Evolutionary conservation across 208 protist genomes (phyloP).

Genomic region (Crithidia mellificae): DNA sequence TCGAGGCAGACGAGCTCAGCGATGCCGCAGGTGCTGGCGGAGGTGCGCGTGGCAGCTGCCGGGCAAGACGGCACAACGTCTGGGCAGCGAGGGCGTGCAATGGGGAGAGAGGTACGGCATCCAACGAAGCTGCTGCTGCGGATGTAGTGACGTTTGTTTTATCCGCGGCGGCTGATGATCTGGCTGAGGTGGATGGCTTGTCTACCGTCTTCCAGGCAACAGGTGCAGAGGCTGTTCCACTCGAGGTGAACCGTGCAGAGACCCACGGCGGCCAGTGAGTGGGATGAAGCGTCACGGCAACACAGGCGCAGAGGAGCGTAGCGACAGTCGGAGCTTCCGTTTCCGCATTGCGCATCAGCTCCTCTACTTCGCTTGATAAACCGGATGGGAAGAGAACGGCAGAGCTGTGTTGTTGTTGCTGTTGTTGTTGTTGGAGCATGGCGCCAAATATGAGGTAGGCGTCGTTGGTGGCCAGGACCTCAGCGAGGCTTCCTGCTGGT

Average conservation of each 20-base stretch:
- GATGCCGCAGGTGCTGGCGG: background rate
- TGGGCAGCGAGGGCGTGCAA: constrained; percentile 17
- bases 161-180: background rate
- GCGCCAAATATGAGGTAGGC: constrained; percentile 20
- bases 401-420: background rate
- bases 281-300: constrained; percentile 29
- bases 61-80: constrained; percentile 11
- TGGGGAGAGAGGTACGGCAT: constrained; percentile 1
- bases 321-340: constrained; percentile 28
- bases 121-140: background rate
- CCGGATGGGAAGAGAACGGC: no score
- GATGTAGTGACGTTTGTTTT: background rate
- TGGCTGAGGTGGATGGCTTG: no score
- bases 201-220: background rate
- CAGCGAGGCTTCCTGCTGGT: background rate
- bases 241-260: constrained; percentile 15
- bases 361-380: constrained; percentile 5
- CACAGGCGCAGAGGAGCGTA: constrained; percentile 43
- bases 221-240: constrained; percentile 16
- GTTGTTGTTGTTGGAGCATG: constrained; percentile 8
- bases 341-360: constrained; percentile 15
- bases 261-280: constrained; percentile 43
- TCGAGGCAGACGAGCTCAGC: no score
- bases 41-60: constrained; percentile 1
- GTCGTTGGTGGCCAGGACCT: constrained; percentile 25